Evolutionary conservation across 1,139 yeast genomes (phyloP).

Genomic region (Candida sp.): DNA sequence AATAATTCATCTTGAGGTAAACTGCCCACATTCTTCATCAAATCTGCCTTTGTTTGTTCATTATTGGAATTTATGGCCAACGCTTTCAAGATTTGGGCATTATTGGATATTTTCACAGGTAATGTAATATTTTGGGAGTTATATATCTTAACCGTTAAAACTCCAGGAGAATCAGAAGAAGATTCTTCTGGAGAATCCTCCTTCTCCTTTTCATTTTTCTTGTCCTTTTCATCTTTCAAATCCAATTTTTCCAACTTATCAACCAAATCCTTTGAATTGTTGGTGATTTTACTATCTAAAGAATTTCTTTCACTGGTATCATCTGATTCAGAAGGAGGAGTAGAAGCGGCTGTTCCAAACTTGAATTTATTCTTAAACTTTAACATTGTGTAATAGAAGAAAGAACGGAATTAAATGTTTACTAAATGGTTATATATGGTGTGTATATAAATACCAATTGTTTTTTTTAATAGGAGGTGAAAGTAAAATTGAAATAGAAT

Average conservation of each 20-base stretch:
- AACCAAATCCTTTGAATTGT: slow-evolving; percentile 19
- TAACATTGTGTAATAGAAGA: slow-evolving; percentile 20
- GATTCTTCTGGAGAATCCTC: slow-evolving; percentile 2
- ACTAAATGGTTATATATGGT: neutral
- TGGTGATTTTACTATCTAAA: slow-evolving; percentile 25
- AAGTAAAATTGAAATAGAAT: no score
- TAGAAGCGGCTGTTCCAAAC: slow-evolving; percentile 30
- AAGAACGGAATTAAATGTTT: no score
- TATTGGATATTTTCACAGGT: slow-evolving; percentile 58
- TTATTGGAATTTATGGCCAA: slow-evolving; percentile 48
- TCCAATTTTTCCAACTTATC: slow-evolving; percentile 13
- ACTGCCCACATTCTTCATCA: slow-evolving; percentile 25
- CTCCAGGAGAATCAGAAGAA: slow-evolving; percentile 57
- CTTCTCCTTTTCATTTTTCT: slow-evolving; percentile 2
- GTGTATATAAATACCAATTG: neutral
- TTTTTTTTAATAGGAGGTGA: no score
- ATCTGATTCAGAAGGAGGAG: slow-evolving; percentile 5
- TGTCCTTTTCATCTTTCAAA: slow-evolving; percentile 4
- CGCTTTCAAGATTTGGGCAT: slow-evolving; percentile 49
- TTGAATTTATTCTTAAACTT: slow-evolving; percentile 47
- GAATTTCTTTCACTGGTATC: slow-evolving; percentile 15
- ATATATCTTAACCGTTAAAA: slow-evolving; percentile 67
- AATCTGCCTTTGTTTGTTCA: slow-evolving; percentile 33
- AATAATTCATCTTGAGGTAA: slow-evolving; percentile 16
- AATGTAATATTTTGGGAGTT: slow-evolving; percentile 57